Evolutionary conservation across 306 rosid genomes (phyloP).

Genomic region (Cicer pinnatifidum): DNA sequence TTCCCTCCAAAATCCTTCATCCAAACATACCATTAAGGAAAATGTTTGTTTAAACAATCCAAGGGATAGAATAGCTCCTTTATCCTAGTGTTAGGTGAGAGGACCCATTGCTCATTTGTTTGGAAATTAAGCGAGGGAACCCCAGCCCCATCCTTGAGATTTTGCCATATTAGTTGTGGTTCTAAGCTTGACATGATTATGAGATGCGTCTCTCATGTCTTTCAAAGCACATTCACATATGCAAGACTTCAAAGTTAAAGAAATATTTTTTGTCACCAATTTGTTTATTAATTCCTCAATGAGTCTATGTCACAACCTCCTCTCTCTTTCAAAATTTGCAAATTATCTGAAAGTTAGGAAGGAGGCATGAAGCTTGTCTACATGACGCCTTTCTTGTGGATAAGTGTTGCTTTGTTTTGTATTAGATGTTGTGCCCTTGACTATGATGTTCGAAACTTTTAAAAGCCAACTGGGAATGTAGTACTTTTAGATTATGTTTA

Average conservation of each 20-base stretch:
- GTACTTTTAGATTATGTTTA: slow-evolving; percentile 1
- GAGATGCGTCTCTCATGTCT: slow-evolving; percentile 6
- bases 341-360: neutral
- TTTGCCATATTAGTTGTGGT: neutral
- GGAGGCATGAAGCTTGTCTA: neutral
- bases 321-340: neutral
- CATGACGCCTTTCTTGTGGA: slow-evolving; percentile 1
- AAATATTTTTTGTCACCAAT: neutral
- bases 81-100: slow-evolving; percentile 9
- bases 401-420: neutral
- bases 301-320: neutral
- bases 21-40: too few species aligned
- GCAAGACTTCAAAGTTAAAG: neutral
- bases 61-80: neutral
- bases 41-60: too few species aligned
- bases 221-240: neutral
- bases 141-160: neutral
- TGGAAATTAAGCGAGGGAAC: neutral
- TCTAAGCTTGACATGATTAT: neutral
- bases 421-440: neutral
- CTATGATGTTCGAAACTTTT: neutral
- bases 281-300: neutral
- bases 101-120: neutral
- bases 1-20: too few species aligned
- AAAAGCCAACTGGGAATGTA: neutral